Conservation (phyloP, 345 rosid species). For the Camelina hispida region DNA sequence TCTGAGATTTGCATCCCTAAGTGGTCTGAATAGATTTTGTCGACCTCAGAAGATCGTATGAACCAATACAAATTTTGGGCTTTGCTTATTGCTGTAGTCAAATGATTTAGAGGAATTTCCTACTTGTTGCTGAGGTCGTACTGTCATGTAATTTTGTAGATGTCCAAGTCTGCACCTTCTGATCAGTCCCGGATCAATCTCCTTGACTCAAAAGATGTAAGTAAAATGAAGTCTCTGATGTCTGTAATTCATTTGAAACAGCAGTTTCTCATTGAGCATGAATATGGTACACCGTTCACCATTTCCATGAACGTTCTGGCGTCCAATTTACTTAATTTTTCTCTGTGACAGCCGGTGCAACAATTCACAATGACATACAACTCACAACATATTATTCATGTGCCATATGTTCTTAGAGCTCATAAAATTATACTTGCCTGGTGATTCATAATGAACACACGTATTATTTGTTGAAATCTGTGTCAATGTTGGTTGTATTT, state of each 20-base stretch:
- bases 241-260: constrained; percentile 5
- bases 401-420: constrained; percentile 6
- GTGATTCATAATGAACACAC: not conserved
- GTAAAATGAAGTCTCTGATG: constrained; percentile 40
- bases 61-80: not conserved
- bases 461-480: not conserved
- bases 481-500: constrained; percentile 22
- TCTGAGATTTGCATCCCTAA: not conserved
- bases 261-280: constrained; percentile 7
- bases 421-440: not conserved
- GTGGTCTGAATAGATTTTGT: not conserved
- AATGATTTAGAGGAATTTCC: not conserved
- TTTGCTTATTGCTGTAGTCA: not conserved
- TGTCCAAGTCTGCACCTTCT: constrained; percentile 95
- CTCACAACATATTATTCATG: not conserved
- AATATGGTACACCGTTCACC: not conserved
- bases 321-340: not conserved
- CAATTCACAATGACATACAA: not conserved
- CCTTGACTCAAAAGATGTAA: constrained; percentile 92
- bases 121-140: constrained; percentile 9
- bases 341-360: not conserved
- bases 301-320: not conserved
- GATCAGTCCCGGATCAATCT: constrained; percentile 95
- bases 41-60: not conserved
- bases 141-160: constrained; percentile 56